Evolutionary conservation across 1,284 basidiomycete species (phyloP).

Genomic region (Rhizoctonia solani): DNA sequence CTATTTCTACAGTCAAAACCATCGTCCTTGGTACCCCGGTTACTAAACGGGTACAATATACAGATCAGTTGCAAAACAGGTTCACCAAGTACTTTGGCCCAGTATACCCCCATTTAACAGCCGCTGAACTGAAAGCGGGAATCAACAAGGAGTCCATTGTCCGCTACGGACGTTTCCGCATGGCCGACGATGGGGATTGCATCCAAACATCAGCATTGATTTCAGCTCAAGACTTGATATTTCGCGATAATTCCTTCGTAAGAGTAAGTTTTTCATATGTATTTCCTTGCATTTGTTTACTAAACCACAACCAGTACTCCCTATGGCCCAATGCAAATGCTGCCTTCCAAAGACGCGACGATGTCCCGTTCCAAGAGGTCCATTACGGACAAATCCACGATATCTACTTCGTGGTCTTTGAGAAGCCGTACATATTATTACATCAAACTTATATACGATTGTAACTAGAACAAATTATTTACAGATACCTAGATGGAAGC

Average conservation of each 20-base stretch:
- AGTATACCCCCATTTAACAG: background rate
- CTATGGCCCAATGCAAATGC: background rate
- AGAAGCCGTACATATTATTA: no score
- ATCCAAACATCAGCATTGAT: background rate
- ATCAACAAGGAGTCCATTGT: background rate
- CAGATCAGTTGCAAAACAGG: background rate
- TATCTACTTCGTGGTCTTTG: no score
- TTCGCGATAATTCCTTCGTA: background rate
- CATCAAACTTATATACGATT: no score
- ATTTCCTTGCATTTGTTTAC: background rate
- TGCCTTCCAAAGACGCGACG: no score
- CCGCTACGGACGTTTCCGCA: background rate
- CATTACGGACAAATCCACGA: no score
- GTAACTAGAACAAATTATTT: no score
- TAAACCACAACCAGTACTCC: background rate
- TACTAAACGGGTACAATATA: background rate
- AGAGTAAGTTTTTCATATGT: background rate
- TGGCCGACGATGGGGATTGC: background rate
- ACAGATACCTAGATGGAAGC: no score
- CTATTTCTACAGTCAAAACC: no score
- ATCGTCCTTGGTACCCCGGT: no score
- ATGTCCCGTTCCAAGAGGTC: no score
- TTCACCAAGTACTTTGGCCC: constrained; percentile 1
- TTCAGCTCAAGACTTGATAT: background rate
- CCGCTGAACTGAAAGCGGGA: background rate